phyloP scores from a whole-genome alignment of 495 filamentous ascomycete genomes.

The Neurospora tetrasperma region DNA sequence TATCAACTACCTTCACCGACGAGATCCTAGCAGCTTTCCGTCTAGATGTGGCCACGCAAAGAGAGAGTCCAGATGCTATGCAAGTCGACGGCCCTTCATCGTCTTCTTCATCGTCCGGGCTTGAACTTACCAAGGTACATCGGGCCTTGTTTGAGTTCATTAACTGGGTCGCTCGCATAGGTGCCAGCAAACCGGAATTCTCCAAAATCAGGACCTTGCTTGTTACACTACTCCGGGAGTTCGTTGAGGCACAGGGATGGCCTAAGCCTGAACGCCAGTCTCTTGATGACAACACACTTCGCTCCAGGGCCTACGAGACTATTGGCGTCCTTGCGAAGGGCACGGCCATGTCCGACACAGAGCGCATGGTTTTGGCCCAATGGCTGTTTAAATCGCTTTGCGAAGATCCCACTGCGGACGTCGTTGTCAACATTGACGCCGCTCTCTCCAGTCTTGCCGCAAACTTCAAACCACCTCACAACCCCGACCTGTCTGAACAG shows the following conservation, averaged over 20 bases:
- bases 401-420: slow-evolving; percentile 63
- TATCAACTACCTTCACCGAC: slow-evolving; percentile 49
- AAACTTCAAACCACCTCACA: slow-evolving; percentile 39
- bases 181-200: slow-evolving; percentile 43
- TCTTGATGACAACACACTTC: slow-evolving; percentile 52
- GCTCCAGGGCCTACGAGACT: slow-evolving; percentile 71
- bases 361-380: slow-evolving; percentile 47
- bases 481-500: slow-evolving; percentile 21
- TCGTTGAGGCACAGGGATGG: slow-evolving; percentile 76
- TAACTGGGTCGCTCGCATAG: slow-evolving; percentile 76
- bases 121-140: slow-evolving; percentile 43
- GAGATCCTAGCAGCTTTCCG: slow-evolving; percentile 61
- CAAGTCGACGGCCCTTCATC: slow-evolving; percentile 24
- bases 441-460: slow-evolving; percentile 62
- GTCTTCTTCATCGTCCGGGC: slow-evolving; percentile 5
- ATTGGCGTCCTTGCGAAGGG: slow-evolving; percentile 69
- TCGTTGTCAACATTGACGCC: slow-evolving; percentile 81
- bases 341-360: slow-evolving; percentile 36
- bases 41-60: slow-evolving; percentile 31
- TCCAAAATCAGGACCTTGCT: slow-evolving; percentile 53
- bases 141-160: slow-evolving; percentile 81
- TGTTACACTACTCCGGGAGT: slow-evolving; percentile 61
- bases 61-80: slow-evolving; percentile 16
- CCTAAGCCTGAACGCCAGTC: slow-evolving; percentile 48
- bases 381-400: slow-evolving; percentile 78